phyloP scores from a whole-genome alignment of 1,284 basidiomycete species.

The Heterobasidion annosum region DNA sequence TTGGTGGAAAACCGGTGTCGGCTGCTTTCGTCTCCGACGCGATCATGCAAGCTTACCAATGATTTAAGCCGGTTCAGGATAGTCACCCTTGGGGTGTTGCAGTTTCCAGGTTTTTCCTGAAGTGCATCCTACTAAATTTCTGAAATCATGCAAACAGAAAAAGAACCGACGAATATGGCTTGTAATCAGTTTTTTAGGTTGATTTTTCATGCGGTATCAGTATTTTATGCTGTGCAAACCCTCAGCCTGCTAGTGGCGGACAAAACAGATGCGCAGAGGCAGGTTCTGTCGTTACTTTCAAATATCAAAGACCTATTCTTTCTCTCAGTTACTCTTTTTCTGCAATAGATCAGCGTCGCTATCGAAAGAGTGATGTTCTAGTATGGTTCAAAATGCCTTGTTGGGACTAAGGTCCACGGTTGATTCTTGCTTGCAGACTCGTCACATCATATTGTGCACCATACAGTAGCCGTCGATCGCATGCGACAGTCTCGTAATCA shows the following conservation, averaged over 20 bases:
- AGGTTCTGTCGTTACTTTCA: constrained; percentile 19
- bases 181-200: constrained; percentile 11
- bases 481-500: neutral
- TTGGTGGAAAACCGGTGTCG: constrained; percentile 82
- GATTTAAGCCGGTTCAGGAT: neutral
- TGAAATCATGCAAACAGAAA: constrained; percentile 8
- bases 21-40: constrained; percentile 86
- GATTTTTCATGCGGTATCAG: constrained; percentile 5
- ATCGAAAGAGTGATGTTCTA: neutral
- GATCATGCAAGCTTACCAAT: constrained; percentile 87
- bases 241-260: constrained; percentile 6
- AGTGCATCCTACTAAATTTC: constrained; percentile 10
- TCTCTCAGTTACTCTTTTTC: constrained; percentile 16
- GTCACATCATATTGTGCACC: neutral
- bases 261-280: constrained; percentile 15
- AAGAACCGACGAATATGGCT: constrained; percentile 4
- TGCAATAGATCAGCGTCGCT: constrained; percentile 16
- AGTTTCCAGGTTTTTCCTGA: constrained; percentile 8
- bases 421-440: neutral
- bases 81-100: neutral
- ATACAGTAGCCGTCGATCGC: neutral
- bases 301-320: constrained; percentile 10
- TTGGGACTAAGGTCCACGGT: neutral
- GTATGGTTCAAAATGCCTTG: neutral
- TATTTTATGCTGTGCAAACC: constrained; percentile 11